phyloP scores from a whole-genome alignment of 73 alveolate species.

The Symbiodinium natans region DNA sequence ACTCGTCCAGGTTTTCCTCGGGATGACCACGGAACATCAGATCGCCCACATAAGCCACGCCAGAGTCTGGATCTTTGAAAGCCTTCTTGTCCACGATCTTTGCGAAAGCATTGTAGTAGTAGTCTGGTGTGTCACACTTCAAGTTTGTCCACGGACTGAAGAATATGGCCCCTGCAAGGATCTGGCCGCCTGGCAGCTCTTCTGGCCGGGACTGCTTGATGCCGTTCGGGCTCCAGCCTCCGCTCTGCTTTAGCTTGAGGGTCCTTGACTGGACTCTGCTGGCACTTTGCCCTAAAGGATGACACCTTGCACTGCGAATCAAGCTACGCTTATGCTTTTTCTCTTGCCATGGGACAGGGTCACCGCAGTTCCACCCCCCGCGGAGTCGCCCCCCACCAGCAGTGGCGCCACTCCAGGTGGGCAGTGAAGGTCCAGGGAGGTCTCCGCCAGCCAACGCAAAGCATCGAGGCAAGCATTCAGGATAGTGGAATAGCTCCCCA shows the following conservation, averaged over 20 bases:
- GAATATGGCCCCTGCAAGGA: conserved; percentile 68
- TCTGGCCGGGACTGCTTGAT: background rate
- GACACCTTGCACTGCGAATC: background rate
- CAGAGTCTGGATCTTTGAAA: conserved; percentile 53
- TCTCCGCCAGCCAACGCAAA: conserved; percentile 71
- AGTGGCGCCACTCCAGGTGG: conserved; percentile 62
- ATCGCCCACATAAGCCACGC: conserved; percentile 84
- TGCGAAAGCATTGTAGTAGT: conserved; percentile 91
- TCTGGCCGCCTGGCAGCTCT: background rate
- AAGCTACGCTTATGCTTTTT: background rate
- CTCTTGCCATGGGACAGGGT: background rate
- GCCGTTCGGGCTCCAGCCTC: conserved; percentile 26
- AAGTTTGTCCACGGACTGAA: conserved; percentile 91
- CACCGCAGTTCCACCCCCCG: conserved; percentile 91
- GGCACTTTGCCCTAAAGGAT: too few species aligned
- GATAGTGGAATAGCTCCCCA: conserved; percentile 33
- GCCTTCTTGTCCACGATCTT: conserved; percentile 92
- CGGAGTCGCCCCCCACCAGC: conserved; percentile 88
- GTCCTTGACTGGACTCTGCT: background rate
- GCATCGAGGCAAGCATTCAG: conserved; percentile 38
- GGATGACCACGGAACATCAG: conserved; percentile 90
- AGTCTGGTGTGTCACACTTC: conserved; percentile 93
- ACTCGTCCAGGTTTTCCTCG: conserved; percentile 77
- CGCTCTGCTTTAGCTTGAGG: conserved; percentile 1
- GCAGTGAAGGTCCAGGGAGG: conserved; percentile 44